These are phyloP conservation scores for Sordaria brevicollis DNA, from an alignment of 495 filamentous ascomycete species.

Conservation along the genomic window DNA sequence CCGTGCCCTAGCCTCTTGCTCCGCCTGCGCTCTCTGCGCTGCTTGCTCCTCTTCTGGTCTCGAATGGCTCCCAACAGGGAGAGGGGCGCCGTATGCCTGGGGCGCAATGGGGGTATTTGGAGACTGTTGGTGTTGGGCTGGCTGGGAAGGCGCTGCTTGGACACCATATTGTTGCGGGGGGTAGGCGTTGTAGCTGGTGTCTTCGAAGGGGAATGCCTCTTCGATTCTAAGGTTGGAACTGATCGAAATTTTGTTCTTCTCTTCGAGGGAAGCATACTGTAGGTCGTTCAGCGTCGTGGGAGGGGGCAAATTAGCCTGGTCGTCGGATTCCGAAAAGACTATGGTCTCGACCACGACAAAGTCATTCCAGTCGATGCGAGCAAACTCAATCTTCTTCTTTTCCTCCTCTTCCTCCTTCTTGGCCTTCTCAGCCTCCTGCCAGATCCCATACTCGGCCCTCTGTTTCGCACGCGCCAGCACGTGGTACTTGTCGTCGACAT, in stretches of 20 bases:
- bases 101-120: conserved; percentile 24
- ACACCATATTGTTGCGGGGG: conserved; percentile 18
- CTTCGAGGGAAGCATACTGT: conserved; percentile 86
- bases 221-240: conserved; percentile 76
- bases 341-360: conserved; percentile 95
- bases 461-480: conserved; percentile 71
- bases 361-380: conserved; percentile 96
- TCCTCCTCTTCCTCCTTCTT: conserved; percentile 85
- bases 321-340: conserved; percentile 82
- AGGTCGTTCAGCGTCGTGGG: conserved; percentile 83
- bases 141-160: conserved; percentile 19
- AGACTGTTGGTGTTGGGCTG: conserved; percentile 20
- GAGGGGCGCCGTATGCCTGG: conserved; percentile 20
- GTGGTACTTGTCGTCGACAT: conserved; percentile 67
- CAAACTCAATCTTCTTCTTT: conserved; percentile 73
- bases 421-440: conserved; percentile 74
- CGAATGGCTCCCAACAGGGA: conserved; percentile 18
- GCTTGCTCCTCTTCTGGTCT: conserved; percentile 51
- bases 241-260: conserved; percentile 83
- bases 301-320: conserved; percentile 74
- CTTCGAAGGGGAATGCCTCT: conserved; percentile 84
- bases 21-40: conserved; percentile 58
- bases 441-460: conserved; percentile 77
- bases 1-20: conserved; percentile 53
- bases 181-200: conserved; percentile 32